Percentiles rank a stretch among this genome's conserved stretches.
phyloP scores from a whole-genome alignment of 2,329 filamentous ascomycete species.

The Penicillium thymicola region DNA sequence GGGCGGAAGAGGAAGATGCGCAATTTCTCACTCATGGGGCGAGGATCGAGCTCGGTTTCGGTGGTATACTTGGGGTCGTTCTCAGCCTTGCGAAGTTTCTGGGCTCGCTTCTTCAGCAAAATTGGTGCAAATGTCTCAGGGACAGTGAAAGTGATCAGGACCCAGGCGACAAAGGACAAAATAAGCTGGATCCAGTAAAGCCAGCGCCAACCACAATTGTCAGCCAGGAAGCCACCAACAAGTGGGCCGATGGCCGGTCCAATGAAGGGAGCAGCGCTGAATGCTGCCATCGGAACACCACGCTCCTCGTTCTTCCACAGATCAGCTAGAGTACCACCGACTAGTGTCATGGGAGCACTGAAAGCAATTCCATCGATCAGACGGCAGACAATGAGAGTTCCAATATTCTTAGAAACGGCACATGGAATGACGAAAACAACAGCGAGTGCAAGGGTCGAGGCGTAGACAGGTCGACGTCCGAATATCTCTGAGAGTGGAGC shows the following conservation, averaged over 20 bases:
- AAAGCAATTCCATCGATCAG: conserved; percentile 80
- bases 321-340: conserved; percentile 78
- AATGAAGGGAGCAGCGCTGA: conserved; percentile 77
- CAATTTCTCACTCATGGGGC: conserved; percentile 66
- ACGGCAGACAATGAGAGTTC: conserved; percentile 71
- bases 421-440: conserved; percentile 79
- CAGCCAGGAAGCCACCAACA: conserved; percentile 70
- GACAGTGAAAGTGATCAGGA: conserved; percentile 80
- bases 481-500: conserved; percentile 74
- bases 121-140: conserved; percentile 85
- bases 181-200: conserved; percentile 87
- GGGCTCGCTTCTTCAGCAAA: conserved; percentile 67
- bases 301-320: conserved; percentile 81
- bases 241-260: conserved; percentile 76
- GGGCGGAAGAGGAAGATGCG: conserved; percentile 74
- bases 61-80: conserved; percentile 68
- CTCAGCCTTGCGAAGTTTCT: conserved; percentile 67
- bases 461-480: conserved; percentile 70
- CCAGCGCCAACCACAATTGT: conserved; percentile 73
- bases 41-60: conserved; percentile 73
- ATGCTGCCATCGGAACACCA: conserved; percentile 82
- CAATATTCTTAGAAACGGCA: conserved; percentile 71
- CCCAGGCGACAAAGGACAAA: conserved; percentile 64
- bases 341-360: conserved; percentile 80
- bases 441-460: conserved; percentile 63